Conservation (phyloP, 2,329 filamentous ascomycete genomes). For the Myriosclerotinia curreyana region DNA sequence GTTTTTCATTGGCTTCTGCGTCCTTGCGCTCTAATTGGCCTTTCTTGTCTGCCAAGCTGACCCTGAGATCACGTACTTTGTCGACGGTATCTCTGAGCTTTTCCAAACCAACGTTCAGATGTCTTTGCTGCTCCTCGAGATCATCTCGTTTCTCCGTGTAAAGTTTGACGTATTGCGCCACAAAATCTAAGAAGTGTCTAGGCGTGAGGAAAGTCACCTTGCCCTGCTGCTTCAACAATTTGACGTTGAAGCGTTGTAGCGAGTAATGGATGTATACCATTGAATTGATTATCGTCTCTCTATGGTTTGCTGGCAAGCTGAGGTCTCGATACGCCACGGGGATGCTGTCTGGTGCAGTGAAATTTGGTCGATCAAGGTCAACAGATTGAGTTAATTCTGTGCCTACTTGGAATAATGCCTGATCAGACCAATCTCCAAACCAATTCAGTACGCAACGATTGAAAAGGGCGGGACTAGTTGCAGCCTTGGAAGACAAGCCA, state of each 20-base stretch:
- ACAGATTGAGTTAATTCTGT: slow-evolving; percentile 95
- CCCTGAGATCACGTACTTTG: slow-evolving; percentile 89
- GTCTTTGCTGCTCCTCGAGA: slow-evolving; percentile 95
- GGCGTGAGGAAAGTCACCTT: slow-evolving; percentile 91
- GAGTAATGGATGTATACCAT: slow-evolving; percentile 99
- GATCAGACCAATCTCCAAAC: slow-evolving; percentile 99
- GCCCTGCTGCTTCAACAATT: slow-evolving; percentile 86
- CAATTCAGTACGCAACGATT: slow-evolving; percentile 99
- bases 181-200: slow-evolving; percentile 95
- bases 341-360: slow-evolving; percentile 82
- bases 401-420: slow-evolving; percentile 96
- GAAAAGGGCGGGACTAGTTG: slow-evolving; percentile 96
- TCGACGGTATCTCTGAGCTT: slow-evolving; percentile 96
- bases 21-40: slow-evolving; percentile 90
- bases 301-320: slow-evolving; percentile 78
- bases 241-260: slow-evolving; percentile 82
- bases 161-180: slow-evolving; percentile 93
- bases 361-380: slow-evolving; percentile 86
- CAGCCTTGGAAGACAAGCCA: slow-evolving; percentile 90
- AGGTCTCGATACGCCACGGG: slow-evolving; percentile 89
- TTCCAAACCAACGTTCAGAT: slow-evolving; percentile 96
- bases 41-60: slow-evolving; percentile 92
- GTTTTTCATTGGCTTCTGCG: slow-evolving; percentile 91
- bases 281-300: slow-evolving; percentile 89
- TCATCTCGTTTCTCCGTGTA: slow-evolving; percentile 99